Base-by-base conservation (phyloP, 768 basidiomycete species). In the Suillus placidus region DNA sequence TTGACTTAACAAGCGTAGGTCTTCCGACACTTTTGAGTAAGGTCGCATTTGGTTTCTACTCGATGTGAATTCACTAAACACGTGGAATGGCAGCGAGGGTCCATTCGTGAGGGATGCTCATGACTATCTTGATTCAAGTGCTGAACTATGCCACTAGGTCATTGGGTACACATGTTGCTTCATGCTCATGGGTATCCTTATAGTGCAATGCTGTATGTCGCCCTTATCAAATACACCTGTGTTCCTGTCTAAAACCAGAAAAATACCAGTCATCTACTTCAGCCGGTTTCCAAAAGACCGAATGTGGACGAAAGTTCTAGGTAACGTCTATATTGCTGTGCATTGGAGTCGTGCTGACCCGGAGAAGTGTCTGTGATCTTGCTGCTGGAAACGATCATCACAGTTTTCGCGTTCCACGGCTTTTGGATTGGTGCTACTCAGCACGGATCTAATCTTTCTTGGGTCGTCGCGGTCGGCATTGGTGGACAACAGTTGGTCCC, bases 111-210 rank as follows among this genome's bases (percentile, higher is more conserved):
- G 67, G 54, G 3, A 34, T 23, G 26, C 14, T 20, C 7, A 14
- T 20, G 26, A 4, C 51, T 23, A 4, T 20, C 4, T 42, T n/a
- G 1, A 16, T 14, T 18, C 45, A 37, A 34, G 7, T 9, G 6
- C 32, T 51, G 20, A 32, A 32, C 16, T 13, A 30, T 35, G 30
- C 23, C 6, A 23, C 2, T 18, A 73, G 70, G 35, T 64, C 6
- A 34, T 73, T 20, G 69, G 71, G 43, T 71, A 69, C 12, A 67
- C 68, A 1, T n/a, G 67, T 0, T 49, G 58, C 56, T 73, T 69
- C 6, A 45, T n/a, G 0, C 58, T 72, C 13, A 63, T 67, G 66
- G 72, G 68, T 32, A 62, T 66, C 23, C 64, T 72, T 2, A 43
- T 5, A 4, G 63, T 72, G 37, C 71, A 74, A 30, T 58, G 66